These are phyloP conservation scores for Capniomyces stellatus DNA, from an alignment of 371 early-diverging fungal genomes.

Conservation along the genomic window DNA sequence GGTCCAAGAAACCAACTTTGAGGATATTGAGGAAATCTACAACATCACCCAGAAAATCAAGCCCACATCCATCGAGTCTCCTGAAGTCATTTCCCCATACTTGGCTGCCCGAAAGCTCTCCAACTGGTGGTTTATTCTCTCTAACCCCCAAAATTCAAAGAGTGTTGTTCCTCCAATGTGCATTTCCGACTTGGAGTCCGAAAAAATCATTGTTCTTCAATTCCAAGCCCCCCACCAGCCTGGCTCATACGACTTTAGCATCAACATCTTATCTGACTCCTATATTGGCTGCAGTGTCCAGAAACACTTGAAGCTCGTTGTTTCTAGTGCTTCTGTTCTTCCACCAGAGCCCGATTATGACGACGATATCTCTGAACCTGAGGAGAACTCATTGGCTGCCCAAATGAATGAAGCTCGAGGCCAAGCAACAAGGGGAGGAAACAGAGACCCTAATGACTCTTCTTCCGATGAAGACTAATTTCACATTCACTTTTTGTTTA, in stretches of 20 bases:
- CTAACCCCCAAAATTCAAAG: slow-evolving; percentile 62
- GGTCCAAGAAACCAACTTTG: slow-evolving; percentile 16
- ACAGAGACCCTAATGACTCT: slow-evolving; percentile 18
- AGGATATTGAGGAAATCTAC: slow-evolving; percentile 18
- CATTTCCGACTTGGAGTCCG: slow-evolving; percentile 50
- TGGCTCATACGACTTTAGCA: slow-evolving; percentile 63
- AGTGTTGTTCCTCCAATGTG: slow-evolving; percentile 59
- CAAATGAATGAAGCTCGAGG: slow-evolving; percentile 70
- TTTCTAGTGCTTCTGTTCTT: slow-evolving; percentile 41
- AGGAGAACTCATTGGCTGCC: slow-evolving; percentile 84
- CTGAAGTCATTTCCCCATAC: slow-evolving; percentile 41
- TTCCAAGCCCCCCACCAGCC: slow-evolving; percentile 88
- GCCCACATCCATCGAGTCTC: slow-evolving; percentile 9
- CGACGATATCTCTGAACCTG: slow-evolving; percentile 91
- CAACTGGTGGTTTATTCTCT: slow-evolving; percentile 85
- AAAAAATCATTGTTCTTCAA: slow-evolving; percentile 54
- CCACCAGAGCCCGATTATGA: slow-evolving; percentile 50
- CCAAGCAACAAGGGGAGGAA: slow-evolving; percentile 26
- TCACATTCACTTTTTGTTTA: slow-evolving; percentile 10
- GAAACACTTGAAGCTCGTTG: slow-evolving; percentile 48
- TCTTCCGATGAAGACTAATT: slow-evolving; percentile 25
- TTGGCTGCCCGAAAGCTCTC: slow-evolving; percentile 50
- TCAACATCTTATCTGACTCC: slow-evolving; percentile 76
- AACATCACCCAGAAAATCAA: slow-evolving; percentile 4
- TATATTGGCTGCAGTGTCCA: slow-evolving; percentile 62